Evolutionary conservation across 257 asterid genomes (phyloP).

Genomic region (Solanum etuberosum): DNA sequence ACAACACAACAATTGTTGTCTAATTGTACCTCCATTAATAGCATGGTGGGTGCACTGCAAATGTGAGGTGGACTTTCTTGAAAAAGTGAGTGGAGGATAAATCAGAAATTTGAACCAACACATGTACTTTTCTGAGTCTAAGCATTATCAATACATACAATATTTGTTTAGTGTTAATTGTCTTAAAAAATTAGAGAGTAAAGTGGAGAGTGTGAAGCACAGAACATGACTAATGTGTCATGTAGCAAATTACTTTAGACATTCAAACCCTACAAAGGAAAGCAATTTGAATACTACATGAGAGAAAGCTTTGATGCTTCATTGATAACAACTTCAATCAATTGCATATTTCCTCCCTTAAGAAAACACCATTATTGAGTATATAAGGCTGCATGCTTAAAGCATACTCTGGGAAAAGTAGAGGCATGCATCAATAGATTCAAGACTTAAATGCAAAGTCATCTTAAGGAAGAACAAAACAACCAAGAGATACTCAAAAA

Average conservation of each 20-base stretch:
- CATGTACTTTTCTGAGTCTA: not conserved
- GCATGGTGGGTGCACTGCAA: not conserved
- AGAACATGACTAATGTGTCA: constrained; percentile 67
- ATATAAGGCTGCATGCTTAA: not conserved
- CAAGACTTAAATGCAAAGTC: not conserved
- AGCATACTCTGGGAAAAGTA: not conserved
- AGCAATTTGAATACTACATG: not conserved
- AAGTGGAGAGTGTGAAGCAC: constrained; percentile 55
- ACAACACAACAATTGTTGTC: not conserved
- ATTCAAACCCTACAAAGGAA: constrained; percentile 52
- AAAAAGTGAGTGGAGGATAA: not conserved
- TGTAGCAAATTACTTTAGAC: constrained; percentile 82
- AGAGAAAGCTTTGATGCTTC: not conserved
- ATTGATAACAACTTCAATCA: not conserved
- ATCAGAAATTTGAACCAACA: not conserved
- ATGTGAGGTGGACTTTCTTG: not conserved
- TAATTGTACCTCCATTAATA: not conserved
- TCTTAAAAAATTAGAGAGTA: not conserved
- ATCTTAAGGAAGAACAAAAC: not conserved
- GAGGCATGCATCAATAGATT: not conserved
- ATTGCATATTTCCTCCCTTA: not conserved
- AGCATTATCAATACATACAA: not conserved
- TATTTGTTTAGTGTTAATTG: not conserved
- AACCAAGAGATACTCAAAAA: not conserved
- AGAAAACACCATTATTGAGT: not conserved